Evolutionary conservation across 805 yeast genomes (phyloP), one percentile per base, ranked within the genome.

Genomic region (Cyberlindnera mrakii): DNA sequence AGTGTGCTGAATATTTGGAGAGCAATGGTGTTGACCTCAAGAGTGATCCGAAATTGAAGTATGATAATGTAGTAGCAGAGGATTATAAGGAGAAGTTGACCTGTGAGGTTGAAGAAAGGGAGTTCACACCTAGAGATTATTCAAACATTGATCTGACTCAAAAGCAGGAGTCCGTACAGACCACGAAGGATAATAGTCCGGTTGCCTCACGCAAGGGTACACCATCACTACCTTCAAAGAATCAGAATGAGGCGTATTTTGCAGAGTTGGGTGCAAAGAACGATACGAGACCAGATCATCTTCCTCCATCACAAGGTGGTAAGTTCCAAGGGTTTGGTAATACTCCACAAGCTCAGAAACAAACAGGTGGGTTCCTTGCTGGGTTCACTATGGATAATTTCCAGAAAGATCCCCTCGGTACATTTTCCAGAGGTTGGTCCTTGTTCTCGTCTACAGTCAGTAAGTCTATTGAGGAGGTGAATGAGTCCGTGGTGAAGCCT

Each of bases 241-340:
- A 61, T n/a, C 76, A 76, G 49, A 88, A 85, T 58, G 97, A 89
- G 62, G 71, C 78, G 6, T 91, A 85, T 62, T 90, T 90, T 64
- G 87, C 91, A 13, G 73, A 75, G 23, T 70, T 90, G 43, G 96
- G 97, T 14, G 72, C 78, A 16, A 70, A 71, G 42, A 90, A 90
- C 63, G 80, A 79, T 7, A 47, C 70, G 16, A 77, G 95, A 62
- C 86, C 97, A 3, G 87, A 76, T 1, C 68, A 84, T 61, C 60
- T 88, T 40, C 95, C 91, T 3, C 98, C 98, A 25, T 84, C 91
- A 11, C 88, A 90, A 65, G 98, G 98, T 48, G 98, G 97, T 40
- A 85, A 81, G 60, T 90, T 81, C 60, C 81, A 78, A 48, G 98
- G 98, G 1, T 90, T 91, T 66, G 98, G 98, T 31, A 85, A 80